Evolutionary conservation across 2,329 filamentous ascomycete species (phyloP), one percentile per base, ranked within the genome.

Genomic region (Cercospora zeae-maydis): DNA sequence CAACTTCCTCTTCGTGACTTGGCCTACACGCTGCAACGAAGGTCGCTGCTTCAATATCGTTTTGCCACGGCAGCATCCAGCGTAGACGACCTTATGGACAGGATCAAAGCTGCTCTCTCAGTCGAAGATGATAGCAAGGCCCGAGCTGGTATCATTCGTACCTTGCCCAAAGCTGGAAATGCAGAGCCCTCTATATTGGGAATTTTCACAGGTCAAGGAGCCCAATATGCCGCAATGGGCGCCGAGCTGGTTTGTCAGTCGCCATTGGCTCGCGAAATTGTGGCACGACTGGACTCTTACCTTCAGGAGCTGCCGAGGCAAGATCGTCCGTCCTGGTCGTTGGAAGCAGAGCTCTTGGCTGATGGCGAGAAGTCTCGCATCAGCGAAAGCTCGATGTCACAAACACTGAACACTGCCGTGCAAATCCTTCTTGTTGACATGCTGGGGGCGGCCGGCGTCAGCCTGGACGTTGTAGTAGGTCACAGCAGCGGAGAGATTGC

Each of bases 271-370:
- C 13, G n/a, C 24, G 31, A 34, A 11, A 54, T 72, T 14, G 33
- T 47, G 3, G n/a, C 39, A 14, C 71, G 73, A 58, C 68, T 75
- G 42, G 45, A 86, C 1, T 84, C 86, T 65, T 74, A 85, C 1
- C 34, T 37, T 11, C 34, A 37, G 13, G 34, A 9, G 11, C 34
- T 37, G 82, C 75, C 0, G n/a, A n/a, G n/a, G n/a, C n/a, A n/a
- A 67, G 83, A 0, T 72, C 80, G 0, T 74, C 80, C 16, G 66
- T 77, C 0, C 72, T 82, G 3, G 13, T 10, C 2, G 36, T 16
- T 39, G 36, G 36, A 39, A 39, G 36, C 24, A 27, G 24, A 27
- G 8, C 31, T 34, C 31, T 34, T 13, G 13, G 36, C 13, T 39
- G 36, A 39, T 13, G 36, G 13, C 14, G 36, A n/a, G 36, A 39